Evolutionary conservation across 2,329 filamentous ascomycete genomes (phyloP).

Genomic region (Colletotrichum tamarilloi): DNA sequence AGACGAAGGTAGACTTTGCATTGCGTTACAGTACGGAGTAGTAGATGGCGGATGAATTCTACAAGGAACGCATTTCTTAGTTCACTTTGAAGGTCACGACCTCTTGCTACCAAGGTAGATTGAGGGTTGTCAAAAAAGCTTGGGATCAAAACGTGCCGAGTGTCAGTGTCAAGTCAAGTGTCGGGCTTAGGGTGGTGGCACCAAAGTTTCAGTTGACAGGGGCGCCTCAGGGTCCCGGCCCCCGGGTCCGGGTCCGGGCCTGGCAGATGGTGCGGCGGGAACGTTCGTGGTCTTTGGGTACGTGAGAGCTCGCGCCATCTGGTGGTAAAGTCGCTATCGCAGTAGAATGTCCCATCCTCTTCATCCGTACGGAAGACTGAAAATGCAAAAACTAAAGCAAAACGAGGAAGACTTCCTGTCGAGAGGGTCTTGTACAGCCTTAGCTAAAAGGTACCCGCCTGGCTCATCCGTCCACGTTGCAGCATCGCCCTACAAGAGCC

Average conservation of each 20-base stretch:
- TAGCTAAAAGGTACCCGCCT: not conserved
- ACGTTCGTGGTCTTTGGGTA: not conserved
- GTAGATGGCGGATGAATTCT: not conserved
- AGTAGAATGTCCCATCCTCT: not conserved
- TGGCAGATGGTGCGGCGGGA: not conserved
- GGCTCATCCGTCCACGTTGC: not conserved
- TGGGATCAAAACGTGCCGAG: constrained; percentile 4
- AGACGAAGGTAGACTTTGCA: not conserved
- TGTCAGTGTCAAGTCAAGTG: constrained; percentile 26
- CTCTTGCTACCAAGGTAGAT: no score
- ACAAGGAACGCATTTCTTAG: not conserved
- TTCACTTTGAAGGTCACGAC: not conserved
- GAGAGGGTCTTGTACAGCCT: not conserved
- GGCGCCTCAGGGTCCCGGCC: not conserved
- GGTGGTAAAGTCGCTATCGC: not conserved
- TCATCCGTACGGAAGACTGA: not conserved
- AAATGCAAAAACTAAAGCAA: not conserved
- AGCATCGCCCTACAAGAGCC: not conserved
- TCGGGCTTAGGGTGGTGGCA: constrained; percentile 3
- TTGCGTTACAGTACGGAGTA: no score
- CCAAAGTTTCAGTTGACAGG: constrained; percentile 31
- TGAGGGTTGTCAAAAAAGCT: not conserved
- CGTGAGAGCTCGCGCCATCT: not conserved
- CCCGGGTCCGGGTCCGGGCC: not conserved
- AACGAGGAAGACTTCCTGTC: not conserved